Evolutionary conservation across 192 early-diverging fungal species (phyloP).

Genomic region (Neocallimastix lanati): DNA sequence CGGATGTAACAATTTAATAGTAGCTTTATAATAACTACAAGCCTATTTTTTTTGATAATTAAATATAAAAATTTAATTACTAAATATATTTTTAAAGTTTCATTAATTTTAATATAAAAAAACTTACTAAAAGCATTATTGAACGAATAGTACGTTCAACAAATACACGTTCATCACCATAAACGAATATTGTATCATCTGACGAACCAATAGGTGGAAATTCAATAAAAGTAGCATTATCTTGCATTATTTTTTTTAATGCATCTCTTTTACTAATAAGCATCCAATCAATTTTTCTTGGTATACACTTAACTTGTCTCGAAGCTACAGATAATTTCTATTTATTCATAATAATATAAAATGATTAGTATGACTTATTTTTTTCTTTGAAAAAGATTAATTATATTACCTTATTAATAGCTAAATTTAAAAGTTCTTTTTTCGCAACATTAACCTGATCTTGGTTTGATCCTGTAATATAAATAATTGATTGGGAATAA

Average conservation of each 20-base stretch:
- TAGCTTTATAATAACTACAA: neutral
- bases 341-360: too few species aligned
- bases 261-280: constrained; percentile 37
- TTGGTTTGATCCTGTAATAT: constrained; percentile 46
- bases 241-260: constrained; percentile 48
- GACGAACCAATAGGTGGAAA: constrained; percentile 41
- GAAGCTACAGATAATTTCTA: constrained; percentile 6
- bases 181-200: constrained; percentile 27
- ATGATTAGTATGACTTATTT: too few species aligned
- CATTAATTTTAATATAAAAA: neutral
- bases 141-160: constrained; percentile 50
- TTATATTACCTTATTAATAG: constrained; percentile 8
- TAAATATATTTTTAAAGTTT: too few species aligned
- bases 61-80: too few species aligned
- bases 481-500: constrained; percentile 13
- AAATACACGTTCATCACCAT: constrained; percentile 47
- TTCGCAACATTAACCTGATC: constrained; percentile 20
- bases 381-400: too few species aligned
- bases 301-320: constrained; percentile 28
- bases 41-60: too few species aligned
- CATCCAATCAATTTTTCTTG: constrained; percentile 68
- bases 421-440: constrained; percentile 15
- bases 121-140: constrained; percentile 45
- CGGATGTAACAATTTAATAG: neutral
- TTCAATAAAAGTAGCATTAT: constrained; percentile 51